Evolutionary conservation across 495 filamentous ascomycete genomes (phyloP).

Genomic region (Achaetomiella virescens): DNA sequence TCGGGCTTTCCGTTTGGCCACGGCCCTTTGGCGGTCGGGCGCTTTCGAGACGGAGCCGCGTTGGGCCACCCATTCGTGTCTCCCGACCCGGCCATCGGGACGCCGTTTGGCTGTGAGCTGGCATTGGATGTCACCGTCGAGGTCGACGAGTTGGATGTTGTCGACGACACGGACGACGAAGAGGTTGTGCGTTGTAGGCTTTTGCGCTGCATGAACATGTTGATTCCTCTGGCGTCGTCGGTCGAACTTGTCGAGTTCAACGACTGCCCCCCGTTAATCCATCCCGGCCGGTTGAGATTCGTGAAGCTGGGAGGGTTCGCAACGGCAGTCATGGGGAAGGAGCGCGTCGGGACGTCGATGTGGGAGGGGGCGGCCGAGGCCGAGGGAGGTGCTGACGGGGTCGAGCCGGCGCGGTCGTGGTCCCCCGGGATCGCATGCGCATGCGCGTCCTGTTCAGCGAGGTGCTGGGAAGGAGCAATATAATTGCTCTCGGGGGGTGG

Average conservation of each 20-base stretch:
- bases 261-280: slow-evolving; percentile 69
- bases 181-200: slow-evolving; percentile 79
- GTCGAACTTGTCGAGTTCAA: slow-evolving; percentile 72
- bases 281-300: slow-evolving; percentile 55
- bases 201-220: slow-evolving; percentile 81
- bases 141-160: slow-evolving; percentile 56
- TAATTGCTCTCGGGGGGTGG: slow-evolving; percentile 12
- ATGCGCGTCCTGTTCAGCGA: slow-evolving; percentile 12
- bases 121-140: slow-evolving; percentile 47
- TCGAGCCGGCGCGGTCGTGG: slow-evolving; percentile 13
- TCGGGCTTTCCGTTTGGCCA: slow-evolving; percentile 58
- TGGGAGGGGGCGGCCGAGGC: slow-evolving; percentile 24
- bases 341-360: slow-evolving; percentile 14
- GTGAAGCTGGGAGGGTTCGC: slow-evolving; percentile 87
- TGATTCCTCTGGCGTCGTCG: slow-evolving; percentile 69
- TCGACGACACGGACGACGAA: slow-evolving; percentile 74
- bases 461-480: background rate
- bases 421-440: slow-evolving; percentile 4
- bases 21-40: slow-evolving; percentile 52
- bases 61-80: slow-evolving; percentile 46
- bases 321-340: slow-evolving; percentile 84
- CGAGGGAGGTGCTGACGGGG: slow-evolving; percentile 32
- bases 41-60: slow-evolving; percentile 59
- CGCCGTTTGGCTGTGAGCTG: slow-evolving; percentile 18
- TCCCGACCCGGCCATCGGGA: slow-evolving; percentile 34